phyloP scores from a whole-genome alignment of 1,284 basidiomycete species.

The Puccinia novopanici region DNA sequence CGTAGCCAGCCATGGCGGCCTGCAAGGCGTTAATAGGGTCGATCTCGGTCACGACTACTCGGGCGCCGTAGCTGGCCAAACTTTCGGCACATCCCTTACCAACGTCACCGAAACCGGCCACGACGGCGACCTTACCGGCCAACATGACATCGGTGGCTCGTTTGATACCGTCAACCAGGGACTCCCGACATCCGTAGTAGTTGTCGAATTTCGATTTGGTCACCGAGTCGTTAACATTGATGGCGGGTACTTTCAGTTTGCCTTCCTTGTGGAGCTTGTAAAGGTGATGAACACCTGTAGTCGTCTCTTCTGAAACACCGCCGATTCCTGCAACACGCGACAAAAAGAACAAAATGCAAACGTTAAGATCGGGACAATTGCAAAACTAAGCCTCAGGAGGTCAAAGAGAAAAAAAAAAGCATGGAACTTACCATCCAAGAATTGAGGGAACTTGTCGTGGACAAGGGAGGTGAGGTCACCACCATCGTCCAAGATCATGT shows the following conservation, averaged over 20 bases:
- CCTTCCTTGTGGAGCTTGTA: conserved; percentile 97
- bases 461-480: conserved; percentile 94
- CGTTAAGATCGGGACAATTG: not conserved
- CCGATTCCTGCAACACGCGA: conserved; percentile 67
- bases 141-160: conserved; percentile 99
- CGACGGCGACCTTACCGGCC: conserved; percentile 97
- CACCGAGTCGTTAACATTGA: conserved; percentile 99
- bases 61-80: conserved; percentile 91
- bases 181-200: conserved; percentile 98
- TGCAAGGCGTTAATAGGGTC: conserved; percentile 99
- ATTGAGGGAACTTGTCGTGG: conserved; percentile 93
- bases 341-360: too few relatives aligned
- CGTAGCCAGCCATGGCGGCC: conserved; percentile 98
- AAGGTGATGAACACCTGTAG: conserved; percentile 98
- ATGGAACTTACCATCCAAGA: conserved; percentile 67
- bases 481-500: conserved; percentile 99
- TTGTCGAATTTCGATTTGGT: conserved; percentile 97
- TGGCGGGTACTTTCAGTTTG: conserved; percentile 93
- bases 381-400: too few relatives aligned
- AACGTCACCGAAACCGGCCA: conserved; percentile 98
- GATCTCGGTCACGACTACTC: conserved; percentile 95
- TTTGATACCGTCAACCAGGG: conserved; percentile 99
- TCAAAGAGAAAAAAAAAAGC: not conserved
- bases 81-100: conserved; percentile 99
- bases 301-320: conserved; percentile 98